These are phyloP conservation scores for Septoria petroselini DNA, from an alignment of 2,329 filamentous ascomycete genomes.

Conservation along the genomic window DNA sequence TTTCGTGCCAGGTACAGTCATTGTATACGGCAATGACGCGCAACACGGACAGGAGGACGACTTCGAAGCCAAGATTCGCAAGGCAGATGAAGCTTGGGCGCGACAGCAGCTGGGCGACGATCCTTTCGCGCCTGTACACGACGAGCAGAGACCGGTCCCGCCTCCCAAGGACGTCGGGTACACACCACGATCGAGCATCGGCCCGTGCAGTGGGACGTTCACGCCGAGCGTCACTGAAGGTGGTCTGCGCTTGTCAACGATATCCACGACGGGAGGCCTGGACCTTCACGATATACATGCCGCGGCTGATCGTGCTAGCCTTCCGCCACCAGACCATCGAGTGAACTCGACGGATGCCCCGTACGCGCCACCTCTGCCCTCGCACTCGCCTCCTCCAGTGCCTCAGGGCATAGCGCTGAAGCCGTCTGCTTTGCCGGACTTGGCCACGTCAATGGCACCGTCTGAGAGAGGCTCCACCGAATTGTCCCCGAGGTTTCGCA, in stretches of 20 bases:
- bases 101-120: constrained; percentile 32
- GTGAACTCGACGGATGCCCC: constrained; percentile 20
- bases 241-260: constrained; percentile 35
- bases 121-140: constrained; percentile 28
- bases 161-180: constrained; percentile 46
- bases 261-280: constrained; percentile 35
- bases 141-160: constrained; percentile 40
- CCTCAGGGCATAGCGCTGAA: constrained; percentile 23
- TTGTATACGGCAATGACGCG: constrained; percentile 30
- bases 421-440: constrained; percentile 30
- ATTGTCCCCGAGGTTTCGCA: constrained; percentile 31
- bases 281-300: constrained; percentile 41
- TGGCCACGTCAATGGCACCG: constrained; percentile 22
- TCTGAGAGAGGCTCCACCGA: constrained; percentile 34
- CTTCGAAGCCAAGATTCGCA: constrained; percentile 33
- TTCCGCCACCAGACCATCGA: constrained; percentile 19
- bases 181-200: constrained; percentile 35
- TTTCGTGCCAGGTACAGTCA: constrained; percentile 33
- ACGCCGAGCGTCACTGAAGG: constrained; percentile 22
- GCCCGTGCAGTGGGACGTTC: constrained; percentile 29
- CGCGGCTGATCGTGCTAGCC: constrained; percentile 23
- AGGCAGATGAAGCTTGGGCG: constrained; percentile 37
- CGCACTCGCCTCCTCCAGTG: constrained; percentile 48
- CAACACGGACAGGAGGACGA: constrained; percentile 29
- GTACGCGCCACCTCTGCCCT: constrained; percentile 42